Base-by-base conservation (phyloP, 202 grass and related monocot genomes). In the Carex sylvatica region DNA sequence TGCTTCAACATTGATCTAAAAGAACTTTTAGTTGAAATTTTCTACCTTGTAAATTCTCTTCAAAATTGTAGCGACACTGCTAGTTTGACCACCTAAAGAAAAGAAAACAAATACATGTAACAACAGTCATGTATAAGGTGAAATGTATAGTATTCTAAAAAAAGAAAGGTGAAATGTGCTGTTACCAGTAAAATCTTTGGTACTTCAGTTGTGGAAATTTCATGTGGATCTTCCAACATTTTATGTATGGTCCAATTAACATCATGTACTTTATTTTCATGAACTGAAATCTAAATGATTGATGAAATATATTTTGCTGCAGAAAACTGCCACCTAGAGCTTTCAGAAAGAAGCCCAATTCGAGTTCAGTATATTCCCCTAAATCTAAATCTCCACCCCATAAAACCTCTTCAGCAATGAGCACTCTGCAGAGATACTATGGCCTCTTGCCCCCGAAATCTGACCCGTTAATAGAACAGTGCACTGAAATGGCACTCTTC, bases 401-500 rank as follows among this genome's bases (percentile, higher is more conserved):
- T 22, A 82, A 14, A 16, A 85, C 51, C 5, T 94, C 95, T 15
- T 72, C 86, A 51, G 88, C 90, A 77, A 98, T 94, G 89, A 84
- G 84, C 82, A 91, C 61, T 69, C 82, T 93, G 30, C 92, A 90
- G 84, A 83, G 87, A 87, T 93, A 91, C 76, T 93, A 95, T 19
- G 90, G 86, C 28, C 84, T 94, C n/a, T 82, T 65, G 68, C 58
- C 72, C 20, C 51, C 82, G 18, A 51, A 84, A 85, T 61, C 54
- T 31, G 79, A 56, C 20, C 23, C 51, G 22, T 5, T 12, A 23
- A 76, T 75, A 52, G 84, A 92, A 79, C 53, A 18, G 20, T 76
- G 78, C 33, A 93, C 95, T 16, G 92, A 98, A 84, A 90, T 98
- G 90, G 83, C 85, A 46, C 12, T 88, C 42, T 92, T 89, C 61